These are phyloP conservation scores for Barnettozyma siamensis DNA, from an alignment of 805 yeast genomes.

Conservation along the genomic window DNA sequence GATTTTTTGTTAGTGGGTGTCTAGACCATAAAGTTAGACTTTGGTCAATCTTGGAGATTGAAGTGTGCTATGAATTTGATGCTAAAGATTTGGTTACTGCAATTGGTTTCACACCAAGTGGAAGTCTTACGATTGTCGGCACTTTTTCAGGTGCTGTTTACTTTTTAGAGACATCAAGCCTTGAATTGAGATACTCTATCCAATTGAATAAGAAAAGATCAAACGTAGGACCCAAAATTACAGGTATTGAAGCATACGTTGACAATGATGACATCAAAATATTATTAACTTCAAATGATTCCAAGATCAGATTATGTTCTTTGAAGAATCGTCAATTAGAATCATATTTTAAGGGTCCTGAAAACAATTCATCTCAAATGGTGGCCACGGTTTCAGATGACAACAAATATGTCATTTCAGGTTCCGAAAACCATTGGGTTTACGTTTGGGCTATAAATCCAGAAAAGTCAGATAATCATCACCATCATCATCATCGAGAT, in stretches of 20 bases:
- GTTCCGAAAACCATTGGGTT: conserved; percentile 85
- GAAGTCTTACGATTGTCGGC: conserved; percentile 58
- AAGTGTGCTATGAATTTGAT: conserved; percentile 54
- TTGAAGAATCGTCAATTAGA: conserved; percentile 47
- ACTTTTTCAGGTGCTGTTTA: conserved; percentile 70
- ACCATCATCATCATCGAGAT: conserved; percentile 3
- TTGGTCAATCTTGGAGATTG: conserved; percentile 80
- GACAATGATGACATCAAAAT: conserved; percentile 34
- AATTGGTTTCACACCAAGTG: conserved; percentile 62
- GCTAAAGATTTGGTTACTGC: conserved; percentile 71
- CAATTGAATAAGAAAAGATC: conserved; percentile 38
- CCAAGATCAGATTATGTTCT: conserved; percentile 65
- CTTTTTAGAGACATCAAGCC: conserved; percentile 57
- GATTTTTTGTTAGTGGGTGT: conserved; percentile 81
- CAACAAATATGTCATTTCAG: conserved; percentile 54
- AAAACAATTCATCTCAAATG: conserved; percentile 67
- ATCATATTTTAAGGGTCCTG: conserved; percentile 66
- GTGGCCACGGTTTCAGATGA: conserved; percentile 60
- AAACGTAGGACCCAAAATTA: conserved; percentile 50
- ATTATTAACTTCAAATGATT: conserved; percentile 76
- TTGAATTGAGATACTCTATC: conserved; percentile 40
- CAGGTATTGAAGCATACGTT: conserved; percentile 59
- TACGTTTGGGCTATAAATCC: conserved; percentile 63
- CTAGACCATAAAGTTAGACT: conserved; percentile 67
- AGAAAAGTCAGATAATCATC: conserved; percentile 19